A percentile compares a stretch with the other conserved stretches of the same genome.
Evolutionary conservation across 208 protist genomes (phyloP).

Genomic region (Novymonas esmeraldas): DNA sequence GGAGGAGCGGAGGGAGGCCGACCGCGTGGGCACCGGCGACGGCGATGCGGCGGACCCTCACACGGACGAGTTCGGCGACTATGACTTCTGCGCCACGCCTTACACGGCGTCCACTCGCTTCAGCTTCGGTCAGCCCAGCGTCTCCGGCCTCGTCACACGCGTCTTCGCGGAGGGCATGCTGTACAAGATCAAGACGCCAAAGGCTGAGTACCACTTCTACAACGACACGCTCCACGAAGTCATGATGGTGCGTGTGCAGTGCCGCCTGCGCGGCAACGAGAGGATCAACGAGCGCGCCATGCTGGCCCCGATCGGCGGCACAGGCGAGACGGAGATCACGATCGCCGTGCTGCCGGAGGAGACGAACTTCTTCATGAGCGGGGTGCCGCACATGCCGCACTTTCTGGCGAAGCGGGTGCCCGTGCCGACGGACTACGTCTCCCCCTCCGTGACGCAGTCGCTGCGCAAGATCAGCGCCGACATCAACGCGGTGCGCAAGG

Average conservation of each 20-base stretch:
- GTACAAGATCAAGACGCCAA: conserved; percentile 44
- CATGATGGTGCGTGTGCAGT: conserved; percentile 56
- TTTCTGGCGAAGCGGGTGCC: conserved; percentile 45
- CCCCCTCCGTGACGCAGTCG: conserved; percentile 37
- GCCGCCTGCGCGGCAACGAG: conserved; percentile 39
- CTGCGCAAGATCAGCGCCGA: conserved; percentile 32
- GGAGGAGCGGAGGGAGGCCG: not conserved
- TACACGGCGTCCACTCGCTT: conserved; percentile 37
- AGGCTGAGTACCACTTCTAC: conserved; percentile 62
- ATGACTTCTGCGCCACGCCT: conserved; percentile 33
- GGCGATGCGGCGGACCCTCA: conserved; percentile 13
- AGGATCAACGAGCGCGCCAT: conserved; percentile 40
- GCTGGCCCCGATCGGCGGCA: conserved; percentile 16
- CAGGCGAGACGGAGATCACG: conserved; percentile 37
- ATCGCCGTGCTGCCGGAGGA: conserved; percentile 59
- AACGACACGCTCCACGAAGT: conserved; percentile 74
- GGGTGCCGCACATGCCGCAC: conserved; percentile 29
- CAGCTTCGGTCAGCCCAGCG: conserved; percentile 36
- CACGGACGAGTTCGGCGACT: conserved; percentile 64
- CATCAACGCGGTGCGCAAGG: conserved; percentile 34
- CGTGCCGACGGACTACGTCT: conserved; percentile 44
- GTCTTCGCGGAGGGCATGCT: conserved; percentile 56
- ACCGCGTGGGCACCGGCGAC: conserved; percentile 6
- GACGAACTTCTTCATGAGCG: conserved; percentile 53
- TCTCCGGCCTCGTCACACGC: conserved; percentile 28